These are phyloP conservation scores for Pyrenochaeta sp. DNA, from an alignment of 2,329 filamentous ascomycete species.

Conservation along the genomic window DNA sequence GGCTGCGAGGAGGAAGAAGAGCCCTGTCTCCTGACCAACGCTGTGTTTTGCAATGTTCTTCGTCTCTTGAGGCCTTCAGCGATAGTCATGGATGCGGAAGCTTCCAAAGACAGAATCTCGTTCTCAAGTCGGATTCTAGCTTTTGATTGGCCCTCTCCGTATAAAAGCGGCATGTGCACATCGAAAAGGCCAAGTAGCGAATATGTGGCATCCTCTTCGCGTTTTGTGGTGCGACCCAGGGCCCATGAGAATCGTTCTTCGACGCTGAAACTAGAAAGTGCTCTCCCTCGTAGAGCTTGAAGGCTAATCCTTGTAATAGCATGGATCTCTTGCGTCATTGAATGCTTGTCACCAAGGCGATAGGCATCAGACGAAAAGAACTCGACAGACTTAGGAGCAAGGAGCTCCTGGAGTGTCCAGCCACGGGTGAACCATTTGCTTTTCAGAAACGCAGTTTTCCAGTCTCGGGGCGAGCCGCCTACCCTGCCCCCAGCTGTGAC, in stretches of 20 bases:
- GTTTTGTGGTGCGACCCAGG: slow-evolving; percentile 21
- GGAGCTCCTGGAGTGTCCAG: background rate
- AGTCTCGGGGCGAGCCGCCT: slow-evolving; percentile 27
- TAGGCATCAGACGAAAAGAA: slow-evolving; percentile 7
- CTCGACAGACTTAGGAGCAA: slow-evolving; percentile 10
- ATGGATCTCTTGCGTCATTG: slow-evolving; percentile 3
- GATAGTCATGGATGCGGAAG: no score
- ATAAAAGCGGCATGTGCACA: slow-evolving; percentile 36
- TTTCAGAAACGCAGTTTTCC: slow-evolving; percentile 16
- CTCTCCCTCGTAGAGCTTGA: background rate
- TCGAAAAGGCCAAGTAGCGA: slow-evolving; percentile 24
- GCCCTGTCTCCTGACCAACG: no score
- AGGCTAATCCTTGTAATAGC: slow-evolving; percentile 9
- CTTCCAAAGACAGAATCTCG: no score
- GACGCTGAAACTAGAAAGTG: slow-evolving; percentile 8
- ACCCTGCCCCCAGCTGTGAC: slow-evolving; percentile 6
- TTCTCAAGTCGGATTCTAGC: background rate
- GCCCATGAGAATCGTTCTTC: slow-evolving; percentile 31
- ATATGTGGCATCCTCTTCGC: slow-evolving; percentile 25
- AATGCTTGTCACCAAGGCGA: slow-evolving; percentile 8
- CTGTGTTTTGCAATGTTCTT: no score
- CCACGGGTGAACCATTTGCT: slow-evolving; percentile 1
- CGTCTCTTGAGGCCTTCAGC: no score
- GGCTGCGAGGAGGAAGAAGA: background rate
- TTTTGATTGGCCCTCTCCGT: slow-evolving; percentile 34